Evolutionary conservation across 1,284 basidiomycete genomes (phyloP), one percentile per base, ranked within the genome.

Genomic region (Pseudozyma sp.): DNA sequence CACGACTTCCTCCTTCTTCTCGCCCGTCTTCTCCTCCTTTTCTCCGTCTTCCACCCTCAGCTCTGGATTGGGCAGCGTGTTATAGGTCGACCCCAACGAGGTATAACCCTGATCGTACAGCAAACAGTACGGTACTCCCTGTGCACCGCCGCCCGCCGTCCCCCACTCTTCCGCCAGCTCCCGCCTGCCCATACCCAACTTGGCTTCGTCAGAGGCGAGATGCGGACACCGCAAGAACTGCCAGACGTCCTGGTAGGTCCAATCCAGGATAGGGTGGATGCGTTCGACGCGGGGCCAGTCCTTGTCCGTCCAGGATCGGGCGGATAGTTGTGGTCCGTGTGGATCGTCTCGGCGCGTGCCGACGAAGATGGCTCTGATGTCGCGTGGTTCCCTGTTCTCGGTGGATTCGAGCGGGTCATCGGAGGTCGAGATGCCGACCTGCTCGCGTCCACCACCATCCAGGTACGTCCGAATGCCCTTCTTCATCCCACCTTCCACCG

Each of bases 21-120:
- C 55, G 10, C 68, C 9, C 24, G 29, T 17, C 40, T 33, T 19
- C 29, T 54, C 43, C 42, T 45, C 55, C 14, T 71, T 69, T 43
- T 67, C 50, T 10, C 43, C n/a, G 11, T 68, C 50, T 11, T 46
- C 13, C 11, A 73, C 42, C 29, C 88, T 87, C 7, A 97, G 88
- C 0, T 92, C 88, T 0, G 96, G 96, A 80, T 99, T 99, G 0
- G 90, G 94, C 78, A 90, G 91, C 0, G 97, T 98, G 85, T 98
- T 97, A 85, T 90, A 93, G 1, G 92, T 95, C 16, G 94, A 97
- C 24, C 97, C 96, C 14, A 99, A 88, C 4, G 94, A 97, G 0
- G 97, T 99, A 85, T 97, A 99, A 0, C 97, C 97, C 85, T 92
- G 88, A 81, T 99, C 94, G 81, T 99, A 99, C 44, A 99, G 85